These are phyloP conservation scores for Garcia nutans DNA, from an alignment of 345 rosid genomes.

Conservation along the genomic window DNA sequence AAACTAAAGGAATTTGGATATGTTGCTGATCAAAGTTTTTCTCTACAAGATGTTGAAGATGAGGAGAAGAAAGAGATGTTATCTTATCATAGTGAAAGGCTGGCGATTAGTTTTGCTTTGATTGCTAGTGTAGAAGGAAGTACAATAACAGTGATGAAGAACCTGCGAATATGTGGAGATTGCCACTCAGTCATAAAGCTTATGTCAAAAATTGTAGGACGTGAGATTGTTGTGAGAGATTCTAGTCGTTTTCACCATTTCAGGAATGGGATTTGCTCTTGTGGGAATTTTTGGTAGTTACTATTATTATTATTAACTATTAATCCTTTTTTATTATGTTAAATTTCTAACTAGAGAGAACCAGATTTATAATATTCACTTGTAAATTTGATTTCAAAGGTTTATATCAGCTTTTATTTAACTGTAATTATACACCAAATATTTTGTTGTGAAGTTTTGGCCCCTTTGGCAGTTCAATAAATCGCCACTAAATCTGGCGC, in stretches of 20 bases:
- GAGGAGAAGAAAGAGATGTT: conserved; percentile 70
- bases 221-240: conserved; percentile 57
- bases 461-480: no score
- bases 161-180: conserved; percentile 71
- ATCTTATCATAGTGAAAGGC: conserved; percentile 66
- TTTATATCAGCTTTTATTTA: no score
- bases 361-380: no score
- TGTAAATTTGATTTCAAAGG: no score
- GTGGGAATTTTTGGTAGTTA: conserved; percentile 58
- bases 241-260: conserved; percentile 58
- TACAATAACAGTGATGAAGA: conserved; percentile 62
- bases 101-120: conserved; percentile 58
- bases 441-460: no score
- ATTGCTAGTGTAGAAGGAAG: conserved; percentile 46
- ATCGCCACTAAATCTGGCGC: no score
- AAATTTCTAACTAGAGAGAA: no score
- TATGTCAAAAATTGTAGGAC: conserved; percentile 45
- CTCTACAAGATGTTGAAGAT: conserved; percentile 66
- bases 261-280: conserved; percentile 46
- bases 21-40: conserved; percentile 51
- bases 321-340: no score
- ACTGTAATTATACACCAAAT: no score
- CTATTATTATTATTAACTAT: no score
- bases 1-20: conserved; percentile 59
- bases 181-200: conserved; percentile 57